Percentiles rank a stretch among this genome's conserved stretches.
Conservation (phyloP, 75 land plant genomes). For the Gnetum montanum region DNA sequence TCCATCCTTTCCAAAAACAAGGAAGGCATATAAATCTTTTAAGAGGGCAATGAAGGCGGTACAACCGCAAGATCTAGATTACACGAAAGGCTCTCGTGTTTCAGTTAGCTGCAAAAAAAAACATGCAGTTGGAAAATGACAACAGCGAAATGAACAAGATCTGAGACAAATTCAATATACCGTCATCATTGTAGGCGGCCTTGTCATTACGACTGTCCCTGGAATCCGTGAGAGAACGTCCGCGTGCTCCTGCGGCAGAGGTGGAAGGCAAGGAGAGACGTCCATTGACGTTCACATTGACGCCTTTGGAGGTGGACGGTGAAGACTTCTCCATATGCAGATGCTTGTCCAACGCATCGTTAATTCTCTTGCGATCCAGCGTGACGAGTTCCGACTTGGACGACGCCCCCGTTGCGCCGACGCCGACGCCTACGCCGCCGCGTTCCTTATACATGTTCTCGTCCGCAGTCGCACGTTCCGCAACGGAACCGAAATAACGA, state of each 20-base stretch:
- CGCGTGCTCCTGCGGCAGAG: constrained; percentile 12
- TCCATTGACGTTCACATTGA: constrained; percentile 13
- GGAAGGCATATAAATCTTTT: too few relatives aligned
- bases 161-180: neutral
- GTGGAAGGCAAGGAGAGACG: constrained; percentile 13
- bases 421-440: constrained; percentile 6
- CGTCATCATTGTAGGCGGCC: constrained; percentile 23
- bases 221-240: too few relatives aligned
- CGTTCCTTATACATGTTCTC: constrained; percentile 24
- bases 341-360: constrained; percentile 25
- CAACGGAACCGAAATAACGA: too few relatives aligned
- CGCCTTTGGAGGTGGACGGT: constrained; percentile 22
- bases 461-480: too few relatives aligned
- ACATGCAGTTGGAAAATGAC: neutral
- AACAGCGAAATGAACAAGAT: neutral
- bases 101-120: neutral
- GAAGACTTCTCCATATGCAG: constrained; percentile 20
- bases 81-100: neutral
- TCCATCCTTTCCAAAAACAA: too few relatives aligned
- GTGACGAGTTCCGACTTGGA: constrained; percentile 10
- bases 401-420: constrained; percentile 7
- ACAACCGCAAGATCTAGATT: too few relatives aligned
- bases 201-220: constrained; percentile 20
- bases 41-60: too few relatives aligned
- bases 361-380: constrained; percentile 24